Evolutionary conservation across 768 basidiomycete species (phyloP).

Genomic region (Hortiboletus flavorubellus): DNA sequence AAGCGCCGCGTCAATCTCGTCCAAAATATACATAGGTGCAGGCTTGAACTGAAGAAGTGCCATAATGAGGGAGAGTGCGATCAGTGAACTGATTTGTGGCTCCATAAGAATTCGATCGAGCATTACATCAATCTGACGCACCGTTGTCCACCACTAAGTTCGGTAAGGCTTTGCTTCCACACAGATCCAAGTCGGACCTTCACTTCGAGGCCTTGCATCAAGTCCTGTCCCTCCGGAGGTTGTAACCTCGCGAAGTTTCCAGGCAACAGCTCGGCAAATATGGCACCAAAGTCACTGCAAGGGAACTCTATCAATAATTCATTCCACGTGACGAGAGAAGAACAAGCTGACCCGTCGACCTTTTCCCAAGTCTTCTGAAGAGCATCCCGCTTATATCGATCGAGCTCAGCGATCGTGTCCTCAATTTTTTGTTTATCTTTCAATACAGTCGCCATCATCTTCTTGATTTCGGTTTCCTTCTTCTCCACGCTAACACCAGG

Average conservation of each 20-base stretch:
- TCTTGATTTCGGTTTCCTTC: constrained; percentile 79
- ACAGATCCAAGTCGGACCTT: constrained; percentile 93
- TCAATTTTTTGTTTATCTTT: constrained; percentile 96
- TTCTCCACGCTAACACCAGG: constrained; percentile 75
- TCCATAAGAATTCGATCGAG: background rate
- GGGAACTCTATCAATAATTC: background rate
- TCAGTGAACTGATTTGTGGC: constrained; percentile 68
- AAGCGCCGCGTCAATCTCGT: constrained; percentile 97
- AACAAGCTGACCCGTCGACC: constrained; percentile 70
- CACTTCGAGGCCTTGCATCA: constrained; percentile 95
- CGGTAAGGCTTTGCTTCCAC: constrained; percentile 97
- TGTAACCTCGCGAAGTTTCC: constrained; percentile 96
- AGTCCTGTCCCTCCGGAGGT: constrained; percentile 88
- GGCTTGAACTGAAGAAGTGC: constrained; percentile 98
- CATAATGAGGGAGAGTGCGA: constrained; percentile 98
- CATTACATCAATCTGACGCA: constrained; percentile 33
- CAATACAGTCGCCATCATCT: constrained; percentile 83
- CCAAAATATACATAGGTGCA: constrained; percentile 98
- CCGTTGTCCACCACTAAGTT: constrained; percentile 96
- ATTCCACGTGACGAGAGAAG: background rate
- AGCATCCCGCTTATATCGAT: constrained; percentile 91
- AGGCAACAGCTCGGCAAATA: constrained; percentile 93
- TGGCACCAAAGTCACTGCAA: constrained; percentile 87
- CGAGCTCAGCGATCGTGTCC: constrained; percentile 87
- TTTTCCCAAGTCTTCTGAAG: constrained; percentile 95